Percentiles rank a stretch among this genome's conserved stretches.
Evolutionary conservation across 2,329 filamentous ascomycete genomes (phyloP).

Genomic region (Fusarium sororula): DNA sequence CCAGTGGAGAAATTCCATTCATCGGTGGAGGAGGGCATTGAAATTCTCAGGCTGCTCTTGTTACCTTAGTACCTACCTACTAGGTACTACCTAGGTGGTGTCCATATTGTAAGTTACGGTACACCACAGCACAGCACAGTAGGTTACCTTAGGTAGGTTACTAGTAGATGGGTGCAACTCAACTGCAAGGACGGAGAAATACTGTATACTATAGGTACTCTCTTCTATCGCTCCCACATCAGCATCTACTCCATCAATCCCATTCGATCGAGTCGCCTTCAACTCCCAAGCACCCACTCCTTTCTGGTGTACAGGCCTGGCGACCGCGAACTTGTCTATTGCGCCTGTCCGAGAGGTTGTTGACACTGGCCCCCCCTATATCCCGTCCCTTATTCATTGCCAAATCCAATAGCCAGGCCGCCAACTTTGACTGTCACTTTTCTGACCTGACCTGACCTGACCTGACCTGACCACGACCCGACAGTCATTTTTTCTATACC

Average conservation of each 20-base stretch:
- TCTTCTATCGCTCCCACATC: conserved; percentile 3
- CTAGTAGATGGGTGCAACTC: not conserved
- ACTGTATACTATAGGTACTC: not conserved
- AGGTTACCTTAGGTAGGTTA: not conserved
- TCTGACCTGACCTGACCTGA: conserved; percentile 5
- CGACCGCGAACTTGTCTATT: conserved; percentile 1
- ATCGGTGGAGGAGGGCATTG: conserved; percentile 1
- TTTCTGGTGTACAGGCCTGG: not conserved
- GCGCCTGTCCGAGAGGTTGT: conserved; percentile 2
- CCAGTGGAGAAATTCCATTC: conserved; percentile 21
- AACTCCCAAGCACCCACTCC: not conserved
- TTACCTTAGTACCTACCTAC: not conserved
- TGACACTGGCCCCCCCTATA: conserved; percentile 1
- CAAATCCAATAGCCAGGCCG: not conserved
- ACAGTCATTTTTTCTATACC: conserved; percentile 19
- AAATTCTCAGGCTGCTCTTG: not conserved
- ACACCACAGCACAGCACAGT: not conserved
- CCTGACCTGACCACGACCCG: not conserved
- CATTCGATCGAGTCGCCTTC: not conserved
- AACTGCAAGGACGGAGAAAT: not conserved
- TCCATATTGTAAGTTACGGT: not conserved
- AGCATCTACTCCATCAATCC: not conserved
- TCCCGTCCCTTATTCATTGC: not conserved
- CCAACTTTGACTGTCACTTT: conserved; percentile 13
- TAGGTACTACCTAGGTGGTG: not conserved